These are phyloP conservation scores for Cladosporium sp. DNA, from an alignment of 2,329 filamentous ascomycete species.

Conservation along the genomic window DNA sequence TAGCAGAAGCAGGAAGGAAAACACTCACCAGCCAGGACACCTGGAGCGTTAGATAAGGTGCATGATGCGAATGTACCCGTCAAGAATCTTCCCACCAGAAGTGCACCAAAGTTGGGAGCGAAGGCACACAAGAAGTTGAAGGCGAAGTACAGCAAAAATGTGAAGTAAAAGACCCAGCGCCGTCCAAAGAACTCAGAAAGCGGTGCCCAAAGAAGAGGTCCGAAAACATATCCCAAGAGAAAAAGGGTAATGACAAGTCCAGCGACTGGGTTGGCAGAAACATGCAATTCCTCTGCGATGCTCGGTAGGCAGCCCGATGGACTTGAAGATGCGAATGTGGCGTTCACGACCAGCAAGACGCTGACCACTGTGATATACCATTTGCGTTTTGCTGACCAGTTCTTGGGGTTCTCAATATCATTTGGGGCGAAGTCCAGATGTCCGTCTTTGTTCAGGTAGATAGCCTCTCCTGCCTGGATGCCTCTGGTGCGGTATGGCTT, in stretches of 20 bases:
- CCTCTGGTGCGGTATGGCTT: conserved; percentile 49
- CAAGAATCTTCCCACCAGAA: conserved; percentile 54
- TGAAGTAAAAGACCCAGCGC: conserved; percentile 47
- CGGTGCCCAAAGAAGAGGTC: conserved; percentile 61
- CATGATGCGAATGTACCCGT: conserved; percentile 54
- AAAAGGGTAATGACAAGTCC: conserved; percentile 32
- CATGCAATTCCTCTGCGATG: conserved; percentile 43
- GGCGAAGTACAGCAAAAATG: conserved; percentile 37
- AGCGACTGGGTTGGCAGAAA: conserved; percentile 41
- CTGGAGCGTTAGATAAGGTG: conserved; percentile 40
- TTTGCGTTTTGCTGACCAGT: conserved; percentile 41
- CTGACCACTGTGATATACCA: conserved; percentile 40
- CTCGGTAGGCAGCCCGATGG: conserved; percentile 37
- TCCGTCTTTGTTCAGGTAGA: conserved; percentile 48
- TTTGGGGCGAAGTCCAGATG: conserved; percentile 50
- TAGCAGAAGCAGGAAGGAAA: conserved; percentile 50
- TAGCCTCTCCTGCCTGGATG: conserved; percentile 33
- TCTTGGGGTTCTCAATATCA: conserved; percentile 50
- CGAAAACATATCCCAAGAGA: conserved; percentile 52
- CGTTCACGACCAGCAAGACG: conserved; percentile 51
- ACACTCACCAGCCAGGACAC: conserved; percentile 41
- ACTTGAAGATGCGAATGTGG: conserved; percentile 50
- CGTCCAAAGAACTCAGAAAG: conserved; percentile 63
- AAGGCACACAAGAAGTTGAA: conserved; percentile 55
- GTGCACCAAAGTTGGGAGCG: conserved; percentile 49